A percentile compares a stretch with the other conserved stretches of the same genome.
phyloP scores from a whole-genome alignment of 1,284 basidiomycete genomes.

The Meripilus lineatus region DNA sequence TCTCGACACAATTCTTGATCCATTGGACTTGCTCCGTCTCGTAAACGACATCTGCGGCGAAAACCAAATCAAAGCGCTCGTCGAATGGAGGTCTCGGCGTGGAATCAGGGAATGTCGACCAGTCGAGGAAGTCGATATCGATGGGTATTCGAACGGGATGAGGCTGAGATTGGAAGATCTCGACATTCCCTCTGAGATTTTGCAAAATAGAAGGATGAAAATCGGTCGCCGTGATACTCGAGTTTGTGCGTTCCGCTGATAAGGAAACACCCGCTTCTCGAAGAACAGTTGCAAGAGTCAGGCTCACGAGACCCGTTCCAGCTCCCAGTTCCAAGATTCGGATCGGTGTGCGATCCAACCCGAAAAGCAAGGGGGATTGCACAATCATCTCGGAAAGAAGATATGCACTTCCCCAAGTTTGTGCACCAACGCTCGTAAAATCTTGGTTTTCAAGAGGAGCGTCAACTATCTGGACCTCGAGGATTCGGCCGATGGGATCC shows the following conservation, averaged over 20 bases:
- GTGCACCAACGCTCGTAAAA: slow-evolving; percentile 76
- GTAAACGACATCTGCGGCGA: slow-evolving; percentile 78
- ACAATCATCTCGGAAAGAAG: slow-evolving; percentile 77
- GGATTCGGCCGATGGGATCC: slow-evolving; percentile 13
- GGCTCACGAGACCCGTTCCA: slow-evolving; percentile 81
- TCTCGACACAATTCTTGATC: slow-evolving; percentile 55
- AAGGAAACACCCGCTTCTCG: slow-evolving; percentile 15
- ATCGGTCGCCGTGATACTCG: slow-evolving; percentile 71
- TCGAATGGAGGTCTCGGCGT: slow-evolving; percentile 22
- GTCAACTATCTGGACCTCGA: slow-evolving; percentile 59
- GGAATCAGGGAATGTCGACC: slow-evolving; percentile 48
- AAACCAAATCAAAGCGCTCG: slow-evolving; percentile 57
- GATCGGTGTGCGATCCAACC: slow-evolving; percentile 31
- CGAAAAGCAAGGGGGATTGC: slow-evolving; percentile 52
- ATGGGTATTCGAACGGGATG: slow-evolving; percentile 20
- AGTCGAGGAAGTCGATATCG: slow-evolving; percentile 50
- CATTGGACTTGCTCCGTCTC: slow-evolving; percentile 63
- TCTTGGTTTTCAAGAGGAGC: slow-evolving; percentile 72
- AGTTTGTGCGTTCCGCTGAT: too few species aligned
- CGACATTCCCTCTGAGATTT: slow-evolving; percentile 70
- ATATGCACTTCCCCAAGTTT: slow-evolving; percentile 89
- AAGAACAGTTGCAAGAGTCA: slow-evolving; percentile 56
- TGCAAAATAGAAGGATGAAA: slow-evolving; percentile 70
- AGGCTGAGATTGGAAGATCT: slow-evolving; percentile 31
- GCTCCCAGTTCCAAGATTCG: slow-evolving; percentile 82